Percentiles rank a stretch among this genome's conserved stretches.
Conservation (phyloP, 768 basidiomycete genomes). For the Tylopilus subfusipes region DNA sequence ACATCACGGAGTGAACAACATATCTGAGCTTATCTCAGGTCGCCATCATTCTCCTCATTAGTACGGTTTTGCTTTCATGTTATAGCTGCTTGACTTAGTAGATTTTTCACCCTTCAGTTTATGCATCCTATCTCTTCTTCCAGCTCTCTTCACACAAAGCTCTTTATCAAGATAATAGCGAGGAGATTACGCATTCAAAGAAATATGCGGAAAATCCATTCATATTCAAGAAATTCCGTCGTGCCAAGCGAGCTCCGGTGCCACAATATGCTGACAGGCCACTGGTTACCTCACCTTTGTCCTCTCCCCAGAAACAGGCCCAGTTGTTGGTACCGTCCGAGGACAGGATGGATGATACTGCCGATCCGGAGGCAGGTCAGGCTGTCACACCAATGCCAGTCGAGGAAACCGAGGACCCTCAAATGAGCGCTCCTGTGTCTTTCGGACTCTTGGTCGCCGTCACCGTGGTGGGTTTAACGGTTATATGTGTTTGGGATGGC, state of each 20-base stretch:
- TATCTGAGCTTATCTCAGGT: conserved; percentile 42
- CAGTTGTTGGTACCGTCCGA: neutral
- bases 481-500: neutral
- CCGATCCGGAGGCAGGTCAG: conserved; percentile 12
- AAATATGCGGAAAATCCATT: conserved; percentile 44
- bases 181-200: conserved; percentile 37
- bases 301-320: conserved; percentile 7
- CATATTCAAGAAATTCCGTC: conserved; percentile 17
- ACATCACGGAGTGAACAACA: neutral
- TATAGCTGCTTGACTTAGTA: neutral
- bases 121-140: conserved; percentile 70
- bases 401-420: conserved; percentile 40
- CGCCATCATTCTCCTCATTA: conserved; percentile 72
- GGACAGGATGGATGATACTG: neutral
- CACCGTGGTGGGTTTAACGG: conserved; percentile 50
- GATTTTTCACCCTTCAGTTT: conserved; percentile 45
- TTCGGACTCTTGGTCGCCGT: conserved; percentile 51
- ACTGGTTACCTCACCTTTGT: conserved; percentile 5
- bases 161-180: conserved; percentile 51
- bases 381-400: neutral
- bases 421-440: conserved; percentile 54
- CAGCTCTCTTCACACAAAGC: conserved; percentile 76
- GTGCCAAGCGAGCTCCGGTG: conserved; percentile 3
- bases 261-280: conserved; percentile 3
- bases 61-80: conserved; percentile 38